Conservation (phyloP, 2,329 filamentous ascomycete species). For the Capronia epimyces region DNA sequence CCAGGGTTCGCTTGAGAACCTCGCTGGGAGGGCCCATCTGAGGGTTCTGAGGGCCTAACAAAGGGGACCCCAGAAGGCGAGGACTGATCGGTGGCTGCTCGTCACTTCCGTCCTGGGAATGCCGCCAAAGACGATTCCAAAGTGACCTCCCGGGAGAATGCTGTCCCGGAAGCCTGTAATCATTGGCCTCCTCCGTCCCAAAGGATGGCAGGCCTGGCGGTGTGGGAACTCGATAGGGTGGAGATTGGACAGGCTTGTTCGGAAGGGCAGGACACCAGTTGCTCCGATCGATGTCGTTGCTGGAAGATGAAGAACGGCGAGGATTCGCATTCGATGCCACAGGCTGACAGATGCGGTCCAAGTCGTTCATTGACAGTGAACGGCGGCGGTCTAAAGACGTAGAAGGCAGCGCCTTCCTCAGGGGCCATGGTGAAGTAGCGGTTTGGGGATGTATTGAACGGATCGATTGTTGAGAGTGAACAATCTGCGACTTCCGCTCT, state of each 20-base stretch:
- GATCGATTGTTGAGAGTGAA: constrained; percentile 3
- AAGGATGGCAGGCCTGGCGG: constrained; percentile 44
- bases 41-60: constrained; percentile 1
- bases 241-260: constrained; percentile 30
- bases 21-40: constrained; percentile 8
- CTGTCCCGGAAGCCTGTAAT: constrained; percentile 25
- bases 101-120: constrained; percentile 9
- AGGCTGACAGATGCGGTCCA: constrained; percentile 22
- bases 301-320: constrained; percentile 26
- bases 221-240: constrained; percentile 38
- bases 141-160: constrained; percentile 3
- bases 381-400: constrained; percentile 16
- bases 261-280: constrained; percentile 23
- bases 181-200: constrained; percentile 37
- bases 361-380: constrained; percentile 30
- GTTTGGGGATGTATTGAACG: constrained; percentile 7
- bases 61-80: not conserved
- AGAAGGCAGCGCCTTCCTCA: not conserved
- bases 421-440: not conserved
- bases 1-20: constrained; percentile 31
- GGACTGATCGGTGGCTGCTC: constrained; percentile 2
- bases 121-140: constrained; percentile 6
- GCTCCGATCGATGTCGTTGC: constrained; percentile 21
- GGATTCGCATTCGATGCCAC: not conserved
- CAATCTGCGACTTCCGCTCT: not conserved